Base-by-base conservation (phyloP, 2,329 filamentous ascomycete species). In the Sarocladiaceae sp. region DNA sequence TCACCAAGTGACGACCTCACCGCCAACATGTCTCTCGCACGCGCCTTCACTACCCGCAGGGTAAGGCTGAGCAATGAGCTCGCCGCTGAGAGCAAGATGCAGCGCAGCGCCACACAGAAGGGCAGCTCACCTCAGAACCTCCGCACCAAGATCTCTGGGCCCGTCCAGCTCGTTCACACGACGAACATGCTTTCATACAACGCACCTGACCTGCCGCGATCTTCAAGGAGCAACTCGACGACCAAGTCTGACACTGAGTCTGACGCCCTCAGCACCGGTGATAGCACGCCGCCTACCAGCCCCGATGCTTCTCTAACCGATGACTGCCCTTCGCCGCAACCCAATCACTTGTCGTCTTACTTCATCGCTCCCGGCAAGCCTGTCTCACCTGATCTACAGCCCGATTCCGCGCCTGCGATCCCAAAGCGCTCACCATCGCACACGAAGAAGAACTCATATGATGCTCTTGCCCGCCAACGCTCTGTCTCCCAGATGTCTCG, bases 101-200 rank as follows among this genome's bases (percentile, higher is more conserved):
- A 70, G 39, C 70, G 74, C 55, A 76, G 69, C 63, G 72, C 70
- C 56, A 72, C 72, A n/a, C 33, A 66, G 65, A 55, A 76, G 73
- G 60, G 70, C 63, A 48, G 59, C 60, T 47, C 55, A 55, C 51
- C 52, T 59, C 53, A 51, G 66, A 58, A 63, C 34, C 51, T 81
- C 53, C 78, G 83, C 47, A 64, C 74, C 60, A 83, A 89, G 69
- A 98, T 98, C 60, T 98, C 93, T 1, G 80, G 76, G 3, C 93
- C 93, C 1, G 76, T 95, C 44, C 83, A 89, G 64, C 76, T 98
- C 50, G 73, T 96, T 40, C 94, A 93, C 48, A 95, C 91, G 4
- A 97, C 93, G 54, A 98, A 97, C 66, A 88, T 94, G 78, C 82
- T 96, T 45, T 89, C 88, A 6, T 95, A 95, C 74, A 91, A 91